Evolutionary conservation across 129 eudicot genomes (phyloP), one percentile per base, ranked within the genome.

Genomic region (Artemisia argyi): DNA sequence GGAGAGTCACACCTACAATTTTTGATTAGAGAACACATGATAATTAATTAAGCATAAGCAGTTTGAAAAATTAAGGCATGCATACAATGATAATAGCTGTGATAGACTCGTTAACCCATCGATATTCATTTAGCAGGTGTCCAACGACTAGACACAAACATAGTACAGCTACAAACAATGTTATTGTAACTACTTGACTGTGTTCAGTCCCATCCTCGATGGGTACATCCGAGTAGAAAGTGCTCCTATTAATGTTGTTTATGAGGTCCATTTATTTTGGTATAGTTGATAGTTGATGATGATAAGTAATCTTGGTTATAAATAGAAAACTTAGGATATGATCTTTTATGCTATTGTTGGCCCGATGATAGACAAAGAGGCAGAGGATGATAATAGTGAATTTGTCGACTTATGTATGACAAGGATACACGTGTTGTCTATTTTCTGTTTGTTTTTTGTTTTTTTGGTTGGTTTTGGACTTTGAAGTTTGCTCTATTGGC

Each of bases 101-200:
- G 53, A 88, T 80, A 71, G 95, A 88, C 73, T 88, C 95, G 57
- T 88, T 88, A 61, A 88, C 80, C 95, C 95, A 88, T 0, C 90
- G 95, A 53, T 85, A 71, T 39, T 90, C 97, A 74, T 87, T 84
- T 42, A 90, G 87, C 74, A 90, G 69, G 83, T 90, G 97, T 35
- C 97, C 97, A 64, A 90, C 75, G 3, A 90, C 83, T 58, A 90
- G 15, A 67, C 97, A 87, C 7, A 90, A 74, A 60, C 94, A 87
- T 11, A 90, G 84, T 1, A 90, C 87, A 3, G 89, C 97, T 13
- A 90, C 89, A 67, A 90, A 90, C 30, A 90, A 61, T 17, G 97
- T 83, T 17, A 87, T 81, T 22, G 94, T 81, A 17, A 87, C 73
- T 13, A 90, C 91, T 51, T 83, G 85, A 20, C 52, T 67, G 60